A percentile compares a stretch with the other conserved stretches of the same genome.
Conservation (phyloP, 768 basidiomycete genomes). For the Gelatoporia subvermispora region DNA sequence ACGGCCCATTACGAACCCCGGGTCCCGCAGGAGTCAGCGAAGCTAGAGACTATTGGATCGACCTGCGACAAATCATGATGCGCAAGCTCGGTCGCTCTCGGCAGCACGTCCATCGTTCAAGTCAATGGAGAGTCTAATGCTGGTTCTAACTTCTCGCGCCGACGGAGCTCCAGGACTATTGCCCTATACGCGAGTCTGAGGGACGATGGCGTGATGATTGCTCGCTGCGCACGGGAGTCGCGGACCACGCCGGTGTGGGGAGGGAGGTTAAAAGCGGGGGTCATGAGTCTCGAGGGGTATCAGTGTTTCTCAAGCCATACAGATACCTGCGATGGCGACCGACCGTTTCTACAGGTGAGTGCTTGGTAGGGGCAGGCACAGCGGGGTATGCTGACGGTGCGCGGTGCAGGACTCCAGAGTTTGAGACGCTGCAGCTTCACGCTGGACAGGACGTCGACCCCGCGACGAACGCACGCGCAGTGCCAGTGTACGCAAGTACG, state of each 20-base stretch:
- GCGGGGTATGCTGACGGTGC: background rate
- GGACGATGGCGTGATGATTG: slow-evolving; percentile 6
- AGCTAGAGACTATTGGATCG: no score
- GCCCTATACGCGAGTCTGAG: background rate
- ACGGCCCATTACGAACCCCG: no score
- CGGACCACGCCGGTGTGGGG: background rate
- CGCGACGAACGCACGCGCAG: slow-evolving; percentile 67
- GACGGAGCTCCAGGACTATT: no score
- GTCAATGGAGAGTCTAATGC: no score
- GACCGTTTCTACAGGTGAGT: slow-evolving; percentile 12
- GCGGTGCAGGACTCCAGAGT: slow-evolving; percentile 47
- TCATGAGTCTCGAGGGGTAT: background rate
- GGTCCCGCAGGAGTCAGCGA: no score
- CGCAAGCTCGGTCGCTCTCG: no score
- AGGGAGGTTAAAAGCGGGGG: background rate
- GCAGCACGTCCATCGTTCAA: no score
- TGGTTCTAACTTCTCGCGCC: no score
- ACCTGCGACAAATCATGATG: no score
- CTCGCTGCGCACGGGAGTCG: background rate
- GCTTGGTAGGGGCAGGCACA: background rate
- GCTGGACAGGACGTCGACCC: slow-evolving; percentile 66
- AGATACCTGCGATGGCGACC: slow-evolving; percentile 5
- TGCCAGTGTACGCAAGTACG: slow-evolving; percentile 73
- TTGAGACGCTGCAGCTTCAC: slow-evolving; percentile 79
- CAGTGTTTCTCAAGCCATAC: background rate